Base-by-base conservation (phyloP, 23 red algal species). In the Chondrus crispus region DNA sequence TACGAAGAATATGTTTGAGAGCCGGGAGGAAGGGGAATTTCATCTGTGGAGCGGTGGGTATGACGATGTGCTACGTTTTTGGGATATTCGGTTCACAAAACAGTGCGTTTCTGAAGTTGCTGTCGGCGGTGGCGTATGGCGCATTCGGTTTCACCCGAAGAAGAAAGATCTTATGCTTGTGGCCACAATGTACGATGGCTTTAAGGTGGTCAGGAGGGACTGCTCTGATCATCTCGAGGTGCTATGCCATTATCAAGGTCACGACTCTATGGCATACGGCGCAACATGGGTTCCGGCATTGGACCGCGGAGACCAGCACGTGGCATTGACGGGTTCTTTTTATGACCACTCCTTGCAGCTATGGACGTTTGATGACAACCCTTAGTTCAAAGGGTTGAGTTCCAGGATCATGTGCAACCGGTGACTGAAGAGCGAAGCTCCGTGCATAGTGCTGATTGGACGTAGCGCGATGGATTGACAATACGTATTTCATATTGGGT, bases 91-190 rank as follows among this genome's bases (percentile, higher is more conserved):
- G 3, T 32, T 30, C 39, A 57, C 80, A 52, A 26, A 73, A 13
- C 46, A 77, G 20, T 60, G 82, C 40, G 82, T 85, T 62, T 43
- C 47, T 49, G 91, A 76, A 10, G 40, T 63, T 7, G 54, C 30
- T 19, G 81, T 84, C n/a, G 81, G 81, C 36, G 91, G 91, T 28
- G 91, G 91, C 44, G 91, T 93, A 19, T 93, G 91, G 91, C 35
- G 91, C 11, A 24, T 93, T 10, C 68, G 40, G 46, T 51, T 69
- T 24, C 80, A 84, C 58, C 75, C 57, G 19, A 46, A 44, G 16
- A 3, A 80, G 3, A 28, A 26, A 35, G 91, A 74, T 18, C 60
- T 57, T 24, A 10, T 93, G 7, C 40, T 93, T 30, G 81, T 85
- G 6, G 91, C 78, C 4, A 62, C 68, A 30, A 93, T 93, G 80